Conservation (phyloP, 176 grass and related monocot genomes). For the Juncus inflexus region DNA sequence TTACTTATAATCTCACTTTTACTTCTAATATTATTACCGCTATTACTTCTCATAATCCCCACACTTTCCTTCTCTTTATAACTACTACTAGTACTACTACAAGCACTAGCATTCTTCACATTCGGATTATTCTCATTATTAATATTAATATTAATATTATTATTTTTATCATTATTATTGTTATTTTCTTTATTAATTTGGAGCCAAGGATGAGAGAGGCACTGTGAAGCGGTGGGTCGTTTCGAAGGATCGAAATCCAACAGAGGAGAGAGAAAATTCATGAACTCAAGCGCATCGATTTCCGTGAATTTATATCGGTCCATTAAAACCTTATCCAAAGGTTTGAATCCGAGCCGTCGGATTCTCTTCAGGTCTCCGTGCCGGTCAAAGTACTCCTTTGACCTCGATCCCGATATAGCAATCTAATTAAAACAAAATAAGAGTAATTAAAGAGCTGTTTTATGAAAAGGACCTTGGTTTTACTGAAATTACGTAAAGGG, state of each 20-base stretch:
- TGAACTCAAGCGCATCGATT: conserved; percentile 54
- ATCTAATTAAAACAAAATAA: conserved; percentile 41
- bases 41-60: conserved; percentile 13
- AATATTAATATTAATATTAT: conserved; percentile 19
- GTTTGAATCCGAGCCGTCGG: conserved; percentile 71
- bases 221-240: conserved; percentile 66
- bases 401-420: conserved; percentile 61
- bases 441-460: too few species aligned
- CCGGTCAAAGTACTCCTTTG: conserved; percentile 95
- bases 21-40: conserved; percentile 10
- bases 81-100: conserved; percentile 18
- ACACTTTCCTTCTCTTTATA: neutral
- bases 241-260: conserved; percentile 82
- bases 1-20: conserved; percentile 16
- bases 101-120: conserved; percentile 19
- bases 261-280: conserved; percentile 62
- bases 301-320: conserved; percentile 76
- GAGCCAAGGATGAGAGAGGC: conserved; percentile 81
- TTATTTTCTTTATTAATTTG: conserved; percentile 24
- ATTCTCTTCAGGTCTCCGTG: conserved; percentile 94
- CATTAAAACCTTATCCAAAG: conserved; percentile 58
- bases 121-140: conserved; percentile 26
- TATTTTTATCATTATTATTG: conserved; percentile 24
- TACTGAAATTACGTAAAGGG: too few species aligned
- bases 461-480: too few species aligned